Evolutionary conservation across 768 basidiomycete species (phyloP).

Genomic region (Tricholoma saponaceum): DNA sequence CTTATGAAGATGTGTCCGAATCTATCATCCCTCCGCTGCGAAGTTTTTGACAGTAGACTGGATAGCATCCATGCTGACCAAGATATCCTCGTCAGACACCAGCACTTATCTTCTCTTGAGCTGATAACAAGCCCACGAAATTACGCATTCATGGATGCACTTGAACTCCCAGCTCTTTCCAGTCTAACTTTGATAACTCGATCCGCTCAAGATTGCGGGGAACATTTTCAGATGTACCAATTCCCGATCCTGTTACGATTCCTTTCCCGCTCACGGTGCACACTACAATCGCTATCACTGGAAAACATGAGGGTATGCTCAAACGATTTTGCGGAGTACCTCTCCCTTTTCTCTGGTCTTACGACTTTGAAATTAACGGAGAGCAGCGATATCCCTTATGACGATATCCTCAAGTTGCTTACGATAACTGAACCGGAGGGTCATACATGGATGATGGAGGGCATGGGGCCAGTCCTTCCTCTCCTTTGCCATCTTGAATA

Average conservation of each 20-base stretch:
- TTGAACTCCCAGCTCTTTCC: not conserved
- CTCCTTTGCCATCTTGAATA: not conserved
- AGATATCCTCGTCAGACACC: not conserved
- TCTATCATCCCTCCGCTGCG: not conserved
- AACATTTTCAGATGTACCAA: not conserved
- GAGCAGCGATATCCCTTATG: not conserved
- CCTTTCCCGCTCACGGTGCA: not conserved
- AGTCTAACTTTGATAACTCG: not conserved
- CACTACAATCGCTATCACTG: not conserved
- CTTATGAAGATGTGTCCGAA: not conserved
- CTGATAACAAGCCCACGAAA: not conserved
- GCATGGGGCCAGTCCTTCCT: not conserved
- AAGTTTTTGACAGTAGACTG: not conserved
- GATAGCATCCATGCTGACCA: not conserved
- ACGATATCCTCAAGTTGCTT: not conserved
- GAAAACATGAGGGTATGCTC: not conserved
- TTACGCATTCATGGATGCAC: not conserved
- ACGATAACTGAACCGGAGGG: not conserved
- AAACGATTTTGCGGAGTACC: not conserved
- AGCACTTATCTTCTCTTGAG: not conserved
- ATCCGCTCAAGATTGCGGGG: not conserved
- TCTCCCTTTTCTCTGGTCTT: not conserved
- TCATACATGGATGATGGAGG: not conserved
- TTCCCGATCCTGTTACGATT: not conserved
- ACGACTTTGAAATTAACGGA: not conserved